phyloP scores from a whole-genome alignment of 2,329 filamentous ascomycete species.

The Helotiales sp. region DNA sequence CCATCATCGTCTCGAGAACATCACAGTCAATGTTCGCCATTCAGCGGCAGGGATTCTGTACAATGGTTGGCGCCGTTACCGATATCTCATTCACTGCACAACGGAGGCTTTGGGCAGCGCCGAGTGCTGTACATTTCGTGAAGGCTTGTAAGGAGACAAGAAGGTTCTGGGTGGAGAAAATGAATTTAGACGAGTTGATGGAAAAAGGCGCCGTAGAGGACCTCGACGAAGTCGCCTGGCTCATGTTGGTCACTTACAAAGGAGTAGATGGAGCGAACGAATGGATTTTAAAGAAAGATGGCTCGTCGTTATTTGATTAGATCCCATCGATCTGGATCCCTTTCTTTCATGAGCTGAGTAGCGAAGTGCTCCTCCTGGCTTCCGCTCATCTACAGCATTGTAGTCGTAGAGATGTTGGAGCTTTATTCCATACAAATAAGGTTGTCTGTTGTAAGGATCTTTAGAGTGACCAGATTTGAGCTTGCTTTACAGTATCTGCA shows the following conservation, averaged over 20 bases:
- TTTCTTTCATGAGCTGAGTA: background rate
- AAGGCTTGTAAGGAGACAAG: slow-evolving; percentile 9
- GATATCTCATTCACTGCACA: slow-evolving; percentile 24
- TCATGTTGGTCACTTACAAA: slow-evolving; percentile 28
- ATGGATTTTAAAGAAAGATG: slow-evolving; percentile 23
- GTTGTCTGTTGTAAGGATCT: too few relatives aligned
- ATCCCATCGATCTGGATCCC: too few relatives aligned
- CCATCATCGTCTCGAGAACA: slow-evolving; percentile 25
- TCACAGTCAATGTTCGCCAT: slow-evolving; percentile 27
- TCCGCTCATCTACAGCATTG: too few relatives aligned
- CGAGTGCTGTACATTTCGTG: slow-evolving; percentile 19
- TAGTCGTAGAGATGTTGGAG: too few relatives aligned
- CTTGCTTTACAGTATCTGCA: too few relatives aligned
- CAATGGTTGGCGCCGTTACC: slow-evolving; percentile 18
- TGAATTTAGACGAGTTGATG: slow-evolving; percentile 12
- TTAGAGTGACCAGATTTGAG: too few relatives aligned
- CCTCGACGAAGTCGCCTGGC: slow-evolving; percentile 23
- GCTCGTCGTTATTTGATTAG: slow-evolving; percentile 15
- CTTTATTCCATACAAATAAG: too few relatives aligned
- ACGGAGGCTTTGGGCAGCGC: slow-evolving; percentile 24
- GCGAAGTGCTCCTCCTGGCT: too few relatives aligned
- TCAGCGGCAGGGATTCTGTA: slow-evolving; percentile 27
- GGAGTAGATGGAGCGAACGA: slow-evolving; percentile 26
- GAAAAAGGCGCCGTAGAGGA: slow-evolving; percentile 13
- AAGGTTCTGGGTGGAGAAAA: slow-evolving; percentile 10